Evolutionary conservation across 2,329 filamentous ascomycete genomes (phyloP).

Genomic region (Coniochaeta sp.): DNA sequence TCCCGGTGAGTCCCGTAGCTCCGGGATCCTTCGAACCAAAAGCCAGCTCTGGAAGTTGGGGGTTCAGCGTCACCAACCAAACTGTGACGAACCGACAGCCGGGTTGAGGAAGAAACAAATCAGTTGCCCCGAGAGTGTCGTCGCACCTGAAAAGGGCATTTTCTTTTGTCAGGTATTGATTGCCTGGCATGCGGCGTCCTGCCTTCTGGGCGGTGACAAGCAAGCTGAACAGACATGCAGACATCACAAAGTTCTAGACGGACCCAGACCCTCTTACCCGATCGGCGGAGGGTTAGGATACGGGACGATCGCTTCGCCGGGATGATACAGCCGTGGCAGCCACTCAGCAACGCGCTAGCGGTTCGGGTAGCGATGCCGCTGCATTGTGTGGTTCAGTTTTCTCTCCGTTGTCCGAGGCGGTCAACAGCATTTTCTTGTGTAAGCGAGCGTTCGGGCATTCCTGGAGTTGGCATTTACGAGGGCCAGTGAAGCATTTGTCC

Average conservation of each 20-base stretch:
- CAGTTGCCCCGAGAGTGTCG: not conserved
- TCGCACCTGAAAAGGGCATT: not conserved
- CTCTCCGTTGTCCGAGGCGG: too few relatives aligned
- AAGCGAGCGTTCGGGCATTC: not conserved
- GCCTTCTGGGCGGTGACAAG: not conserved
- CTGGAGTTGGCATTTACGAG: not conserved
- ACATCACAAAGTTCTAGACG: too few relatives aligned
- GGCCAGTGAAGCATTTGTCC: not conserved
- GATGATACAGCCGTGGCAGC: not conserved
- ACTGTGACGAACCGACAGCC: not conserved
- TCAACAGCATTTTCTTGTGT: not conserved
- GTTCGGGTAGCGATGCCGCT: not conserved
- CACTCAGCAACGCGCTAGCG: not conserved
- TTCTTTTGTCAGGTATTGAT: too few relatives aligned
- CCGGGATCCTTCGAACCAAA: not conserved
- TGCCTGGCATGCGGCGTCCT: not conserved
- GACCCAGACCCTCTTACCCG: conserved; percentile 1
- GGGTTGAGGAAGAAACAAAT: not conserved
- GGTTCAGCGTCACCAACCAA: not conserved
- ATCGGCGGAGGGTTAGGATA: not conserved
- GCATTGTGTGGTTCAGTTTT: not conserved
- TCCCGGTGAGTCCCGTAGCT: not conserved
- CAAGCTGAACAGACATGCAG: not conserved
- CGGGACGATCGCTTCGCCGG: not conserved
- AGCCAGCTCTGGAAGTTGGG: not conserved